These are phyloP conservation scores for Angophora floribunda DNA, from an alignment of 345 rosid species.

Conservation along the genomic window DNA sequence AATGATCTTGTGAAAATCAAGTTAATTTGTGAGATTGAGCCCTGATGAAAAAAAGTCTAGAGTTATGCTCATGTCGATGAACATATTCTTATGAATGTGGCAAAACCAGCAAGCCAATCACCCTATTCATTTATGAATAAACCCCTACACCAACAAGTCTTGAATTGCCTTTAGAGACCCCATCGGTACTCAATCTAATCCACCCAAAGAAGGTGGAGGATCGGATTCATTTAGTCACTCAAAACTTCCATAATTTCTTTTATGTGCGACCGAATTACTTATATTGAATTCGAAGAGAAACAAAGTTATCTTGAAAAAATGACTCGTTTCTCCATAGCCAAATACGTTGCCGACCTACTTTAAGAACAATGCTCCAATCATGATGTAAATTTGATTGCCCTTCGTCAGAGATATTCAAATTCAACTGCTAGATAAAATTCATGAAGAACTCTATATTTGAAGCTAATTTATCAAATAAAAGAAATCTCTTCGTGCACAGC, in stretches of 20 bases:
- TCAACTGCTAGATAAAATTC: background rate
- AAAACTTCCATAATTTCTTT: background rate
- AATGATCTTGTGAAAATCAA: background rate
- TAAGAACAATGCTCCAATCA: fast-evolving
- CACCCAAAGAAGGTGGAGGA: fast-evolving
- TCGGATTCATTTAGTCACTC: background rate
- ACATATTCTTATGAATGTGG: fast-evolving
- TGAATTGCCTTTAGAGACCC: background rate
- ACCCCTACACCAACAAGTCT: background rate
- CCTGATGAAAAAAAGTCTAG: background rate
- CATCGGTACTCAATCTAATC: background rate
- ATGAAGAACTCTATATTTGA: too few relatives aligned
- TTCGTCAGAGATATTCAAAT: background rate
- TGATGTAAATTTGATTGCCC: fast-evolving
- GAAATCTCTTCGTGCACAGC: background rate
- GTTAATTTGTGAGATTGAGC: background rate
- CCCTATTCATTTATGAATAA: fast-evolving
- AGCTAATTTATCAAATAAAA: background rate
- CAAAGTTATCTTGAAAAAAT: fast-evolving
- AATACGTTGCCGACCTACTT: fast-evolving
- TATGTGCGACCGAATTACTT: fast-evolving
- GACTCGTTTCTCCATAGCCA: background rate
- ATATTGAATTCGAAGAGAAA: fast-evolving
- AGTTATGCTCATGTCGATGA: background rate
- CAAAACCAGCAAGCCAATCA: background rate